Evolutionary conservation across 441 rosid species (phyloP).

Genomic region (Viola pubescens): DNA sequence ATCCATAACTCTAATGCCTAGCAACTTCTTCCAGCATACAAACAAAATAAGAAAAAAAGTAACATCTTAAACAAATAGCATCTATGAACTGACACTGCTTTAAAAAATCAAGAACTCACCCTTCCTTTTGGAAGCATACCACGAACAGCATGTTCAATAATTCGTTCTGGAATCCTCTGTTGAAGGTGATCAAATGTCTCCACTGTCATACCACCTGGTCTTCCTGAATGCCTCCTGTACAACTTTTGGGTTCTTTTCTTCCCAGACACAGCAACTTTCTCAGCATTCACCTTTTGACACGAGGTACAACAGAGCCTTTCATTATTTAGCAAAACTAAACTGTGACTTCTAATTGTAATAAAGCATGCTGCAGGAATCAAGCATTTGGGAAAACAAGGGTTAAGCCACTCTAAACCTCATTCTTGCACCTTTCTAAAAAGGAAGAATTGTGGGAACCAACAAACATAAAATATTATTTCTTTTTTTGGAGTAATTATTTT

Average conservation of each 20-base stretch:
- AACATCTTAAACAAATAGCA: background rate
- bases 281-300: slow-evolving; percentile 74
- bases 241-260: slow-evolving; percentile 88
- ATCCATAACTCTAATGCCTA: no score
- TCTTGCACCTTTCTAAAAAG: background rate
- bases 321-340: slow-evolving; percentile 6
- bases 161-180: slow-evolving; percentile 92
- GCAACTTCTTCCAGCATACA: background rate
- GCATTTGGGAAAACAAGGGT: background rate
- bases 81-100: slow-evolving; percentile 9
- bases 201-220: slow-evolving; percentile 95
- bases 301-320: slow-evolving; percentile 12
- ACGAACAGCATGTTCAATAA: slow-evolving; percentile 91
- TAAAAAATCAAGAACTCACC: slow-evolving; percentile 38
- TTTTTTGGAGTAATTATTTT: no score
- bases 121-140: slow-evolving; percentile 99
- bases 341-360: background rate
- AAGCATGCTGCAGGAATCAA: background rate
- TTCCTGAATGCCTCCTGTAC: slow-evolving; percentile 95
- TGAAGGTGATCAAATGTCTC: slow-evolving; percentile 88
- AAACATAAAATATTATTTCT: no score
- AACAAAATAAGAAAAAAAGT: background rate
- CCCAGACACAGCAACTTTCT: slow-evolving; percentile 91
- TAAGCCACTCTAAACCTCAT: background rate
- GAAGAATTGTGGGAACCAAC: background rate